These are phyloP conservation scores for Aspergillus bertholletiae DNA, from an alignment of 495 filamentous ascomycete species.

Conservation along the genomic window DNA sequence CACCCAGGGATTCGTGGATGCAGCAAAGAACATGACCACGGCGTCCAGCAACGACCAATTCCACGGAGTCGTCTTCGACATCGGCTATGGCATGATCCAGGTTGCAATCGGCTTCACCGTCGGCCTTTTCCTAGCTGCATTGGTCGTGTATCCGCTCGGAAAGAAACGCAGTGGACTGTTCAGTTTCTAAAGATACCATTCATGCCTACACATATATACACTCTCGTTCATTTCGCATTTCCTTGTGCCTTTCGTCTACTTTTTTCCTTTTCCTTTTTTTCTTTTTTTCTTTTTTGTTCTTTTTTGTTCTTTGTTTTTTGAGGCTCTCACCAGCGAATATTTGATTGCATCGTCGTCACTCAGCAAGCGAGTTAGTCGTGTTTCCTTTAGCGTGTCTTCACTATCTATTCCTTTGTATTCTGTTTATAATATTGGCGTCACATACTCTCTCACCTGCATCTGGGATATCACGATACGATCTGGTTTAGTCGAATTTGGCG, in stretches of 20 bases:
- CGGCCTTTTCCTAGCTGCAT: constrained; percentile 78
- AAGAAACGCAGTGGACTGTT: constrained; percentile 89
- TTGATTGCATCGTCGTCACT: background rate
- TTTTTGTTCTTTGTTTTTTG: background rate
- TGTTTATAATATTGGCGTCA: background rate
- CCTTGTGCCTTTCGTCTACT: background rate
- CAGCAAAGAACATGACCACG: constrained; percentile 33
- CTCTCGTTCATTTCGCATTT: background rate
- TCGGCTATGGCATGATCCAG: constrained; percentile 84
- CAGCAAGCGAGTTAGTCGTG: constrained; percentile 2
- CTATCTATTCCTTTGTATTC: background rate
- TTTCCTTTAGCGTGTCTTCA: constrained; percentile 9
- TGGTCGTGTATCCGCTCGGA: constrained; percentile 87
- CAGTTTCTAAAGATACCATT: constrained; percentile 75
- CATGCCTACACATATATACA: background rate
- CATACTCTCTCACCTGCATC: background rate
- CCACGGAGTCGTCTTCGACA: constrained; percentile 68
- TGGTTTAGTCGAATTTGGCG: background rate
- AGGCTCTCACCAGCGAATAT: no score
- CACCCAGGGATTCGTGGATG: constrained; percentile 46
- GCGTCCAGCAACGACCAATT: constrained; percentile 21
- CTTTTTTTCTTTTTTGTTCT: background rate
- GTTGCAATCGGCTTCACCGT: constrained; percentile 92
- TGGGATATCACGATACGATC: background rate
- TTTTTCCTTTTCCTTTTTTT: background rate